These are phyloP conservation scores for Gardenia jasminoides DNA, from an alignment of 257 asterid species.

Conservation along the genomic window DNA sequence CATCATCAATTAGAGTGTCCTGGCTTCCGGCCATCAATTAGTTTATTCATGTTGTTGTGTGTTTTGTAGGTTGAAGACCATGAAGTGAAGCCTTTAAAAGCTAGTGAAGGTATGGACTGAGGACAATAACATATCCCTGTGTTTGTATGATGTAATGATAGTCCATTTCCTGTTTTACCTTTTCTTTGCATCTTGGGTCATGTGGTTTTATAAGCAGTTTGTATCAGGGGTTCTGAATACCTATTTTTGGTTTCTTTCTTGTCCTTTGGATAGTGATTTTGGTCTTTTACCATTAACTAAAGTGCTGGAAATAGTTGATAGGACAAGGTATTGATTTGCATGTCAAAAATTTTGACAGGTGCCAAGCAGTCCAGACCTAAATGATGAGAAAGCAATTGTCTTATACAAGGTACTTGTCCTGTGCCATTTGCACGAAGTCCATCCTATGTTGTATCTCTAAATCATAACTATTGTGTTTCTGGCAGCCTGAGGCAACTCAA, in stretches of 20 bases:
- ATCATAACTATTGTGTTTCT: constrained; percentile 19
- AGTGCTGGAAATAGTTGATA: constrained; percentile 23
- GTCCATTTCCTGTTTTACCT: background rate
- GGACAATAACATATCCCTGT: constrained; percentile 4
- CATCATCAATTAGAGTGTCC: constrained; percentile 17
- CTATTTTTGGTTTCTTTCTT: background rate
- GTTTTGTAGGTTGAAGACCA: constrained; percentile 57
- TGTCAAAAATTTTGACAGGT: constrained; percentile 44
- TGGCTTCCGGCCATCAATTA: constrained; percentile 14
- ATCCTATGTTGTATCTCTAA: background rate
- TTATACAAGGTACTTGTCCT: constrained; percentile 64
- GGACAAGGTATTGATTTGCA: constrained; percentile 7
- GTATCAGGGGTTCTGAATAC: background rate
- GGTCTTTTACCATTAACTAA: background rate
- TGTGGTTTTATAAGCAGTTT: background rate
- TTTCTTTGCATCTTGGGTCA: background rate
- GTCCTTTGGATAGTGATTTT: background rate
- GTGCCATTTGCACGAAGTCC: constrained; percentile 6
- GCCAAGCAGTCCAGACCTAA: constrained; percentile 39
- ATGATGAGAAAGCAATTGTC: constrained; percentile 82
- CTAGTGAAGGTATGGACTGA: constrained; percentile 55
- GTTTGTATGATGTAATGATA: constrained; percentile 2
- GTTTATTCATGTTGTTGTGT: constrained; percentile 8
- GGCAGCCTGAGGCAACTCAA: constrained; percentile 64
- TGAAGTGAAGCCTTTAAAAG: constrained; percentile 43